phyloP scores from a whole-genome alignment of 805 yeast genomes.

The Sporopachydermia lactativora region DNA sequence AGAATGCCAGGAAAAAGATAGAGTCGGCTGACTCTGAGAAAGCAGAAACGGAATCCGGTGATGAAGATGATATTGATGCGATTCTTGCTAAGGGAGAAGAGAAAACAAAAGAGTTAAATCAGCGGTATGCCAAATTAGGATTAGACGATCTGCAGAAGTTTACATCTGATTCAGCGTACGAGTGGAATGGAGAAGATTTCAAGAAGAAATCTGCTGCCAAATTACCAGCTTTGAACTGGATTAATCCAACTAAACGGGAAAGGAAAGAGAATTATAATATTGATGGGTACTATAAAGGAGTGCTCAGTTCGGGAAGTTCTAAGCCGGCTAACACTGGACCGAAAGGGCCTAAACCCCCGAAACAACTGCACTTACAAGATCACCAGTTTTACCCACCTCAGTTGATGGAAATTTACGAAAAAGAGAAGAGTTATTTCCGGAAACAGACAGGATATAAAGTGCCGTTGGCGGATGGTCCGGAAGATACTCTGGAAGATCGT shows the following conservation, averaged over 20 bases:
- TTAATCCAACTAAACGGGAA: conserved; percentile 61
- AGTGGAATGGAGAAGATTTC: conserved; percentile 82
- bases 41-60: conserved; percentile 12
- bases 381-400: conserved; percentile 85
- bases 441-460: conserved; percentile 52
- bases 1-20: conserved; percentile 13
- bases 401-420: conserved; percentile 59
- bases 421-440: conserved; percentile 66
- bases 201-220: conserved; percentile 32
- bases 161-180: conserved; percentile 61
- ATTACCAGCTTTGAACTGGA: conserved; percentile 43
- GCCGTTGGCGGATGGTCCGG: conserved; percentile 45
- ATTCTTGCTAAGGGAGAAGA: conserved; percentile 45
- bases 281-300: conserved; percentile 77
- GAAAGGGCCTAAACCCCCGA: conserved; percentile 71
- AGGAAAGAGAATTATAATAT: conserved; percentile 51
- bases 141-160: conserved; percentile 69
- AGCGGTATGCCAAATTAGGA: conserved; percentile 53
- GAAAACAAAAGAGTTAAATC: conserved; percentile 46
- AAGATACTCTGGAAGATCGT: conserved; percentile 27
- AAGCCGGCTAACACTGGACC: conserved; percentile 29
- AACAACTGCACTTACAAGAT: conserved; percentile 67
- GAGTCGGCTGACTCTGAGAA: conserved; percentile 13
- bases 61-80: conserved; percentile 41
- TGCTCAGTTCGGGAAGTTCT: conserved; percentile 60